Evolutionary conservation across 495 filamentous ascomycete genomes (phyloP).

Genomic region (Xylaria scruposa): DNA sequence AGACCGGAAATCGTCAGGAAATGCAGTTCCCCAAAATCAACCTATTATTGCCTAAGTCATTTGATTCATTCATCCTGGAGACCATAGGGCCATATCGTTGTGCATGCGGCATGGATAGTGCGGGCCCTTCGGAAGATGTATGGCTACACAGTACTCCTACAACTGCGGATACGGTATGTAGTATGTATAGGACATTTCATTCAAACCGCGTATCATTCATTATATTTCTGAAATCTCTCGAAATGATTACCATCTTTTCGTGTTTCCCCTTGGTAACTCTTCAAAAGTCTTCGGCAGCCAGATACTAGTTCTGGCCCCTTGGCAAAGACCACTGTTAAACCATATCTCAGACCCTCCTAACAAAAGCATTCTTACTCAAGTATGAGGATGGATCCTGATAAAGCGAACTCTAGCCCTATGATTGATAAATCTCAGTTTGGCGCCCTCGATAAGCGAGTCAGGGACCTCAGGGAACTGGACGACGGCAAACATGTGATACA

Average conservation of each 20-base stretch:
- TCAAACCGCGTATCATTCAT: too few species aligned
- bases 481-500: background rate
- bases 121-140: background rate
- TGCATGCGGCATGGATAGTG: background rate
- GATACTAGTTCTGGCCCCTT: background rate
- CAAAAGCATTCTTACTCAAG: background rate
- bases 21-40: background rate
- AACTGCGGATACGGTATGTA: background rate
- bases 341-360: background rate
- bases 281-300: background rate
- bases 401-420: background rate
- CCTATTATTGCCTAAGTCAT: background rate
- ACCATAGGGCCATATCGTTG: background rate
- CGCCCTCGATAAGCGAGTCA: background rate
- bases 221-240: too few species aligned
- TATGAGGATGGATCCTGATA: background rate
- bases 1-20: background rate
- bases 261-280: background rate
- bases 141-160: background rate
- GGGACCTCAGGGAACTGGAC: background rate
- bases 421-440: background rate
- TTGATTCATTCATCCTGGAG: background rate
- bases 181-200: too few species aligned
- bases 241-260: too few species aligned
- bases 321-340: background rate